Percentiles rank a stretch among this genome's conserved stretches.
phyloP scores from a whole-genome alignment of 176 grass and related monocot genomes.

The Eragrostis nindensis region DNA sequence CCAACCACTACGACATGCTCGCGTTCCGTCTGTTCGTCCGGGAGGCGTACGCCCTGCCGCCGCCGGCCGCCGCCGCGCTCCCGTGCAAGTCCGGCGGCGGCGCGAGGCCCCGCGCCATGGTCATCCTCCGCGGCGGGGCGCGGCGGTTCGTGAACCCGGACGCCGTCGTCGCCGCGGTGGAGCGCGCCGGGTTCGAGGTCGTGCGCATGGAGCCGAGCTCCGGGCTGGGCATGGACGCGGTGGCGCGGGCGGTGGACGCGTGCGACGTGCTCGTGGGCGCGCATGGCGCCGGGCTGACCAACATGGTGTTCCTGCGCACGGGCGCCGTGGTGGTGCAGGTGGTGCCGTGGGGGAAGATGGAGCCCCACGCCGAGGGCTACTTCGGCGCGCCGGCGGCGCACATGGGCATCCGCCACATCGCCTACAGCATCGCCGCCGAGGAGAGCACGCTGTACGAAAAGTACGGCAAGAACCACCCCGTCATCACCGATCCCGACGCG shows the following conservation, averaged over 20 bases:
- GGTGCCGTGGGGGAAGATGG: background rate
- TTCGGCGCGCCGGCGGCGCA: slow-evolving; percentile 33
- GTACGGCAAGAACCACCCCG: slow-evolving; percentile 30
- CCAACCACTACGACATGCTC: background rate
- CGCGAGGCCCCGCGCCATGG: background rate
- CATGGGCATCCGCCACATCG: slow-evolving; percentile 36
- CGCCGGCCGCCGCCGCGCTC: background rate
- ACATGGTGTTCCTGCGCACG: slow-evolving; percentile 39
- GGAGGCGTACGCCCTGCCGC: slow-evolving; percentile 1
- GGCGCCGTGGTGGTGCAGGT: slow-evolving; percentile 30
- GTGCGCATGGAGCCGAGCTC: background rate
- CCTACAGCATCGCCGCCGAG: slow-evolving; percentile 31
- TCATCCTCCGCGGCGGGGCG: slow-evolving; percentile 20
- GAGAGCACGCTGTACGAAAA: slow-evolving; percentile 48
- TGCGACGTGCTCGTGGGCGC: slow-evolving; percentile 30
- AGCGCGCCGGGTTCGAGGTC: slow-evolving; percentile 25
- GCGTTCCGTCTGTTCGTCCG: slow-evolving; percentile 26
- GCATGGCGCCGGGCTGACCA: slow-evolving; percentile 36
- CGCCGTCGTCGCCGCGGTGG: background rate
- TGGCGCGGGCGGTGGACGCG: slow-evolving; percentile 11
- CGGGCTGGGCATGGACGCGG: background rate
- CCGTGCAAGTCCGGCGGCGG: background rate
- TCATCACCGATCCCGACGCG: slow-evolving; percentile 27
- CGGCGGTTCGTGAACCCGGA: slow-evolving; percentile 35
- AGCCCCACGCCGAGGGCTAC: slow-evolving; percentile 35